Conservation (phyloP, 345 rosid genomes). For the Trapa bicornis region DNA sequence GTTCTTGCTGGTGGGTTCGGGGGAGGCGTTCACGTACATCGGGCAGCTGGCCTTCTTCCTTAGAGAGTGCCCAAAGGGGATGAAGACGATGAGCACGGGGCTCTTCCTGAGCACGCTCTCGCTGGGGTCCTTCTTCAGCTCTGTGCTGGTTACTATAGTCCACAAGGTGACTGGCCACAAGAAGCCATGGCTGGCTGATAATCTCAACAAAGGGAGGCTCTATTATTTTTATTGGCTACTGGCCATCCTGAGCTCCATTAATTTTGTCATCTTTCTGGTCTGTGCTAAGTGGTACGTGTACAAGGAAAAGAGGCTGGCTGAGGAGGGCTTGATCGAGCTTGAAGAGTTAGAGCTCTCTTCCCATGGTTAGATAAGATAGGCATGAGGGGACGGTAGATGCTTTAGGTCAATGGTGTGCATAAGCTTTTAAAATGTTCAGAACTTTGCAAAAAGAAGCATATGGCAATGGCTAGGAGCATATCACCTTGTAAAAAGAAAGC, state of each 20-base stretch:
- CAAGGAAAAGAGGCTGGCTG: slow-evolving; percentile 75
- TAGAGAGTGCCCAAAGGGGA: slow-evolving; percentile 96
- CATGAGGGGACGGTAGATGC: no score
- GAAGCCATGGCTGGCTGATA: slow-evolving; percentile 74
- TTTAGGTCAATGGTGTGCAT: background rate
- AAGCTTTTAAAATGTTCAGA: background rate
- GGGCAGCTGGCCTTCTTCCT: slow-evolving; percentile 91
- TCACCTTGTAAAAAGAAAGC: no score
- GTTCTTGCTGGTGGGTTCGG: slow-evolving; percentile 69
- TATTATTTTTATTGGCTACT: slow-evolving; percentile 80
- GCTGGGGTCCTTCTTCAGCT: slow-evolving; percentile 76
- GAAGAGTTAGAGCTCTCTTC: slow-evolving; percentile 21
- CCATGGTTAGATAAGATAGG: no score
- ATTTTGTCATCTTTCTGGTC: slow-evolving; percentile 37
- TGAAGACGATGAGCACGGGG: slow-evolving; percentile 98
- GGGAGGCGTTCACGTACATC: slow-evolving; percentile 78
- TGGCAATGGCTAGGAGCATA: no score
- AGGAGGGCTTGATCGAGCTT: slow-evolving; percentile 43
- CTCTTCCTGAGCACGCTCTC: slow-evolving; percentile 79
- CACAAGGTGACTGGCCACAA: slow-evolving; percentile 39
- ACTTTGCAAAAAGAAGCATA: background rate
- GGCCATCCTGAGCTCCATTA: slow-evolving; percentile 48
- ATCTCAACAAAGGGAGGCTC: slow-evolving; percentile 70
- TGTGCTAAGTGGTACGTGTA: slow-evolving; percentile 87
- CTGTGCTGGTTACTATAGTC: slow-evolving; percentile 56